Percentiles rank a stretch among this genome's conserved stretches.
phyloP scores from a whole-genome alignment of 345 rosid genomes.

The Eucalyptus pumila region DNA sequence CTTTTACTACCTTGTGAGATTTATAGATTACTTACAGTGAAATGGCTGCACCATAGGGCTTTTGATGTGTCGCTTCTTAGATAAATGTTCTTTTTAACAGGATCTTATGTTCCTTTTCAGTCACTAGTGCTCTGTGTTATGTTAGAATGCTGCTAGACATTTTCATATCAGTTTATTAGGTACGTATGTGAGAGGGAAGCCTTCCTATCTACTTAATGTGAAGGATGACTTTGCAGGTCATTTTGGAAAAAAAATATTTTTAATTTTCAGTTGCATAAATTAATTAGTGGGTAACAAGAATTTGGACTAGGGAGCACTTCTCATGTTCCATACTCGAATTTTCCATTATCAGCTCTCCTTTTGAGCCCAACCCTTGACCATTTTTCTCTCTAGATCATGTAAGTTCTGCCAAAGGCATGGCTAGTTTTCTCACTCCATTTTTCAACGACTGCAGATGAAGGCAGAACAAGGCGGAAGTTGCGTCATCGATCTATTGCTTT shows the following conservation, averaged over 20 bases:
- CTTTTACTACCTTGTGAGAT: not conserved
- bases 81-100: not conserved
- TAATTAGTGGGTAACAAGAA: not conserved
- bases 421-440: not conserved
- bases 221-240: not conserved
- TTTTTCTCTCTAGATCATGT: not conserved
- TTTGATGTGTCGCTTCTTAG: not conserved
- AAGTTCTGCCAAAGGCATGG: not conserved
- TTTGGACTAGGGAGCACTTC: not conserved
- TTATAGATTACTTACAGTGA: not conserved
- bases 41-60: not conserved
- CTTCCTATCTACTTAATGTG: not conserved
- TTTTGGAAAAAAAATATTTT: not conserved
- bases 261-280: not conserved
- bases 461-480: not conserved
- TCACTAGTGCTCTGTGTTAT: not conserved
- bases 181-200: not conserved
- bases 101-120: not conserved
- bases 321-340: not conserved
- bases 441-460: not conserved
- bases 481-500: not conserved
- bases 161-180: not conserved
- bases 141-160: not conserved
- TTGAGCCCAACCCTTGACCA: not conserved
- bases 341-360: not conserved